These are phyloP conservation scores for Pulveroboletus sp. DNA, from an alignment of 768 basidiomycete genomes.

Conservation along the genomic window DNA sequence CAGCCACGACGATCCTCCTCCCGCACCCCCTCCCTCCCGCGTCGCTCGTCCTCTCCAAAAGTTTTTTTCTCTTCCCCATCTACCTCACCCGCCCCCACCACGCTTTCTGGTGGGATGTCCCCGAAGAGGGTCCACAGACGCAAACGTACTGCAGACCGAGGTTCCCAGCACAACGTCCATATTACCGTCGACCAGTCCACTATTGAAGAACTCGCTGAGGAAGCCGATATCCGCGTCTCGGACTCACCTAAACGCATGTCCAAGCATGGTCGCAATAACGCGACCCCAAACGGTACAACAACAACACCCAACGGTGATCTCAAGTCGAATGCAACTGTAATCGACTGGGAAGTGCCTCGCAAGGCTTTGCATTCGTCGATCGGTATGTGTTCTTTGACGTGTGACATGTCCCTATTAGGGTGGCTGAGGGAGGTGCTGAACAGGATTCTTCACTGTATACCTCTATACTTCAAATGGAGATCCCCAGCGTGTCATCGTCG, in stretches of 20 bases:
- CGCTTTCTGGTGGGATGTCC: slow-evolving; percentile 29
- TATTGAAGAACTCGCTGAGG: slow-evolving; percentile 25
- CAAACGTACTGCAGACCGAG: slow-evolving; percentile 21
- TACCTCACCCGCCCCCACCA: slow-evolving; percentile 13
- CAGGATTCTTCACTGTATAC: slow-evolving; percentile 61
- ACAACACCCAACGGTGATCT: slow-evolving; percentile 1
- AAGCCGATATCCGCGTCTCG: slow-evolving; percentile 12
- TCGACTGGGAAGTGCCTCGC: slow-evolving; percentile 89
- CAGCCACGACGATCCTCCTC: slow-evolving; percentile 28
- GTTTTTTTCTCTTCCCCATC: slow-evolving; percentile 33
- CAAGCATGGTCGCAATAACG: slow-evolving; percentile 10
- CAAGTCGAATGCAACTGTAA: slow-evolving; percentile 15
- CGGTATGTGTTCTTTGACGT: slow-evolving; percentile 45
- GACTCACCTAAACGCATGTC: slow-evolving; percentile 18
- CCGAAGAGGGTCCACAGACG: slow-evolving; percentile 29
- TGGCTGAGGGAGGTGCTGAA: slow-evolving; percentile 6
- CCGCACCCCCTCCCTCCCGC: slow-evolving; percentile 24
- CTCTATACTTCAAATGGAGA: slow-evolving; percentile 50
- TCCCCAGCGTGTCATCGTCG: slow-evolving; percentile 49
- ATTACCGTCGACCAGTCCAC: slow-evolving; percentile 11
- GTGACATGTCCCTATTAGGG: background rate
- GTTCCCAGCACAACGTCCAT: slow-evolving; percentile 18
- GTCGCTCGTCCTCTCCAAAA: slow-evolving; percentile 48
- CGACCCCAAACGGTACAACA: slow-evolving; percentile 3
- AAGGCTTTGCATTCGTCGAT: slow-evolving; percentile 87